A percentile compares a stretch with the other conserved stretches of the same genome.
phyloP scores from a whole-genome alignment of 2,329 filamentous ascomycete species.

The Curvularia sp. region DNA sequence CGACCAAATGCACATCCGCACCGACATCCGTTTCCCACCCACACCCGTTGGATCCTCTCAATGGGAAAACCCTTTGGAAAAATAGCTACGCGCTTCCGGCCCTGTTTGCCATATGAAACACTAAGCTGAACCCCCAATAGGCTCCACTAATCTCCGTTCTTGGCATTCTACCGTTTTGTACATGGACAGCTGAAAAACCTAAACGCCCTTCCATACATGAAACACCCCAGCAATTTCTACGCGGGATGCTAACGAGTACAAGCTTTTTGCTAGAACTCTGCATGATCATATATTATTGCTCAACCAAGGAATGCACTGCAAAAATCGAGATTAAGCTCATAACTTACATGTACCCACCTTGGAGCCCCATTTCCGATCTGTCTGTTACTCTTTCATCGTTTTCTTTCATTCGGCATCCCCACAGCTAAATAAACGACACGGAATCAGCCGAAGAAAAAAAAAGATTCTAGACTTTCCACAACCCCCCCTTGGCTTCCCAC shows the following conservation, averaged over 20 bases:
- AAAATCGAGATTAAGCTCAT: neutral
- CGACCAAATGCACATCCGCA: constrained; percentile 1
- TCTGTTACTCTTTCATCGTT: neutral
- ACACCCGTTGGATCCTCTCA: neutral
- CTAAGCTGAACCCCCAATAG: neutral
- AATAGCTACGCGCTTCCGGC: neutral
- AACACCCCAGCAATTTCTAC: neutral
- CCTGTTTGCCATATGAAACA: constrained; percentile 3
- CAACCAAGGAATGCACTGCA: neutral
- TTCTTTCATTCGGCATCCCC: neutral
- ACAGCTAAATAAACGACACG: no score
- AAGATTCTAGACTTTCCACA: neutral
- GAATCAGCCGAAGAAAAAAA: no score
- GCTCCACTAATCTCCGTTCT: constrained; percentile 2
- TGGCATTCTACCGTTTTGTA: neutral
- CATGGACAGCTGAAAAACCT: neutral
- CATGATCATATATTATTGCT: neutral
- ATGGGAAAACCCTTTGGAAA: neutral
- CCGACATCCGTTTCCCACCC: neutral
- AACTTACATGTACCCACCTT: no score
- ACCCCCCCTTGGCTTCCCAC: neutral
- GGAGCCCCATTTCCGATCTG: neutral
- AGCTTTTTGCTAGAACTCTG: neutral
- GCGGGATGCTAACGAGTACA: neutral
- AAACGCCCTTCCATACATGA: constrained; percentile 1